Evolutionary conservation across 495 filamentous ascomycete genomes (phyloP).

Genomic region (Lasiosphaeriaceae sp.): DNA sequence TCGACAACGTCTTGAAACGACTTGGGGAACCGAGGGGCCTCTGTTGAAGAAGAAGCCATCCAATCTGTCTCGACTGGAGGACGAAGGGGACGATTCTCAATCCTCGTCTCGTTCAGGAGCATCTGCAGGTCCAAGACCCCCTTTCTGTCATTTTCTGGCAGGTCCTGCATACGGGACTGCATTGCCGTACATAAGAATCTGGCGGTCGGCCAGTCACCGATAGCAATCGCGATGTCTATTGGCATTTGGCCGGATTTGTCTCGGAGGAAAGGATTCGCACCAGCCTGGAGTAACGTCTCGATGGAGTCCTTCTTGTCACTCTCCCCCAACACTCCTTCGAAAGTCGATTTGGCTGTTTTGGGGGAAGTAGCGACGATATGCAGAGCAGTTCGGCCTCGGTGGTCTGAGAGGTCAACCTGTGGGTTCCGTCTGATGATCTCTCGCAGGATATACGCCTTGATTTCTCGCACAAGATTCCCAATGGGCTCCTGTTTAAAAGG

Average conservation of each 20-base stretch:
- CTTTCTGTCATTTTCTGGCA: background rate
- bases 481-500: background rate
- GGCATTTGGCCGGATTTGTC: background rate
- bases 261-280: background rate
- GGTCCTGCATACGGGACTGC: background rate
- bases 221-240: background rate
- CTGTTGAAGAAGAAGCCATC: background rate
- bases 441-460: background rate
- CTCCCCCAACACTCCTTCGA: background rate
- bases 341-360: background rate
- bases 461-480: background rate
- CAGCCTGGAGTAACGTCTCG: background rate
- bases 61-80: background rate
- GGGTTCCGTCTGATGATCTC: background rate
- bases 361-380: background rate
- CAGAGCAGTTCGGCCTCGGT: background rate
- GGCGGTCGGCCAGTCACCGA: background rate
- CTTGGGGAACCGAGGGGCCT: background rate
- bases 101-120: background rate
- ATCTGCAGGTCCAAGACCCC: background rate
- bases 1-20: background rate
- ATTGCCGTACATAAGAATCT: background rate
- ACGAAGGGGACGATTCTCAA: background rate
- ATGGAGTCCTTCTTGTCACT: background rate
- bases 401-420: background rate